phyloP scores from a whole-genome alignment of 2,329 filamentous ascomycete species.

The Metarhizium humberi region DNA sequence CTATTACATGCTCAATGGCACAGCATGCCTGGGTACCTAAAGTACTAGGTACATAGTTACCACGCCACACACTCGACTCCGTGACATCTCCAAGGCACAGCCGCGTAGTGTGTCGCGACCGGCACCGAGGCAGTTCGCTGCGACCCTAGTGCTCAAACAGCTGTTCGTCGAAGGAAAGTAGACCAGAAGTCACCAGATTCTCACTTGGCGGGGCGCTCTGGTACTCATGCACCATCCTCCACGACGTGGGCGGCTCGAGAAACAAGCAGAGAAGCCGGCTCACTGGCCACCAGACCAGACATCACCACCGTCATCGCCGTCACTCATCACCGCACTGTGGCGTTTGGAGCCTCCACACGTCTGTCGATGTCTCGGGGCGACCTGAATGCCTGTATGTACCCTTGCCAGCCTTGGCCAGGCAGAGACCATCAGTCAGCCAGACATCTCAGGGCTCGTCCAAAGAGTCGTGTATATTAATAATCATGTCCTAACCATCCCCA shows the following conservation, averaged over 20 bases:
- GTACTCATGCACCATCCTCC: neutral
- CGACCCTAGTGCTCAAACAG: neutral
- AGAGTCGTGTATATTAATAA: too few relatives aligned
- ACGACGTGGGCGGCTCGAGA: neutral
- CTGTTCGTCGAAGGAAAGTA: neutral
- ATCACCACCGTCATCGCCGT: neutral
- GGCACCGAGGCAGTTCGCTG: neutral
- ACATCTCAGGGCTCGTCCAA: too few relatives aligned
- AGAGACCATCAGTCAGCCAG: too few relatives aligned
- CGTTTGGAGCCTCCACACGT: neutral
- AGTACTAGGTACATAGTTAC: too few relatives aligned
- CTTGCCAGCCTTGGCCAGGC: neutral
- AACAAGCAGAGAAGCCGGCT: neutral
- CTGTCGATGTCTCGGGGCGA: neutral
- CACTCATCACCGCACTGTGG: conserved; percentile 2
- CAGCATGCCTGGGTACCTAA: too few relatives aligned
- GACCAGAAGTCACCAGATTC: neutral
- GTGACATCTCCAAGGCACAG: neutral
- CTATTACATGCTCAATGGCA: too few relatives aligned
- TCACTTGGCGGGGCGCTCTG: neutral
- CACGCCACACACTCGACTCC: neutral
- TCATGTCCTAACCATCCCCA: neutral
- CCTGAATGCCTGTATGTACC: neutral
- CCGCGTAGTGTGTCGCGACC: neutral
- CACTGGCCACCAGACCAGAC: neutral